These are phyloP conservation scores for Venturia carpophila DNA, from an alignment of 2,329 filamentous ascomycete species.

Conservation along the genomic window DNA sequence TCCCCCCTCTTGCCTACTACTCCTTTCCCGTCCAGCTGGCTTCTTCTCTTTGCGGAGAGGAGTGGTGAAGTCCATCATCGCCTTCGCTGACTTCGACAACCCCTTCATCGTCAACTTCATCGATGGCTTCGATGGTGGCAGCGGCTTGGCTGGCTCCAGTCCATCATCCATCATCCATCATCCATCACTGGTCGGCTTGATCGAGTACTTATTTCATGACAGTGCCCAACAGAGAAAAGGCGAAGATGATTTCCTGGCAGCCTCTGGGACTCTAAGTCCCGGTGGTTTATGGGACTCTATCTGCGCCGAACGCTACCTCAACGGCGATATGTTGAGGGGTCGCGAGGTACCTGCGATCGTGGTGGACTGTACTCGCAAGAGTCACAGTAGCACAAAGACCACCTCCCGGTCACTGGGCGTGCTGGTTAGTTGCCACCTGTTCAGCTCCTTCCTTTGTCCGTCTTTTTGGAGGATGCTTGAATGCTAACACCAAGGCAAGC, in stretches of 20 bases:
- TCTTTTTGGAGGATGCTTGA: too few species aligned
- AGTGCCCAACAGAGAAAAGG: neutral
- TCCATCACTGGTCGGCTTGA: neutral
- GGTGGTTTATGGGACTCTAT: too few species aligned
- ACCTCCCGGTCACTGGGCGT: neutral
- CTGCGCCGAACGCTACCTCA: neutral
- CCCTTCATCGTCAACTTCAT: conserved; percentile 4
- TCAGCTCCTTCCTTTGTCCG: neutral
- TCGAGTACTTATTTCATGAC: neutral
- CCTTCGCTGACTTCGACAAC: neutral
- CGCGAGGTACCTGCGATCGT: neutral
- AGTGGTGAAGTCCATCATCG: neutral
- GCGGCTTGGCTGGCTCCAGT: neutral
- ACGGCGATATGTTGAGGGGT: neutral
- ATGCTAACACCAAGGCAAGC: too few species aligned
- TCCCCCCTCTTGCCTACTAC: neutral
- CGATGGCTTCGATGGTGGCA: neutral
- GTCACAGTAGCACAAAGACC: neutral
- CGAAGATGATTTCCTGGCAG: too few species aligned
- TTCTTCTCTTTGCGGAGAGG: neutral
- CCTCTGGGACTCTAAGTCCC: too few species aligned
- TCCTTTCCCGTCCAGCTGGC: neutral
- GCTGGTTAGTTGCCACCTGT: neutral
- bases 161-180: neutral
- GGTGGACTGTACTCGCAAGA: neutral